Evolutionary conservation across 2,329 filamentous ascomycete species (phyloP).

Genomic region (Fusarium mundagurra): DNA sequence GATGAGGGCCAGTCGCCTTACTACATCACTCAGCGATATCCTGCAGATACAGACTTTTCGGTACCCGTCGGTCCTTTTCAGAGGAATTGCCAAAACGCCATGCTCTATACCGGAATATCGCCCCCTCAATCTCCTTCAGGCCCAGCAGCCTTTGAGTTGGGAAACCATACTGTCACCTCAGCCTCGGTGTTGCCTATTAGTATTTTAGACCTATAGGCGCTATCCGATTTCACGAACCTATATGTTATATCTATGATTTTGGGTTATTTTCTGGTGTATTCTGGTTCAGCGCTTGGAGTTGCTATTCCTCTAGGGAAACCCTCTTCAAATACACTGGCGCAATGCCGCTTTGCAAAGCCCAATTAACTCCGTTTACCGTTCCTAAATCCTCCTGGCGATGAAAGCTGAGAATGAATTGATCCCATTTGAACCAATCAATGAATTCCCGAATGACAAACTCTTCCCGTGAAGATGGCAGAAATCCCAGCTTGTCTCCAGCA

Average conservation of each 20-base stretch:
- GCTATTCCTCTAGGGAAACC: accelerated
- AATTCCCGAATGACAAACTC: not conserved
- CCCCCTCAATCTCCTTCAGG: constrained; percentile 15
- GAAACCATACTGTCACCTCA: not conserved
- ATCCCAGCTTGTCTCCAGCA: not conserved
- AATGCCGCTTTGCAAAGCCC: not conserved
- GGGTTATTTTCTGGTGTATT: accelerated
- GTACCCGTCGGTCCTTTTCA: constrained; percentile 48
- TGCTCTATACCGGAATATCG: constrained; percentile 44
- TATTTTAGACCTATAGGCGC: not conserved
- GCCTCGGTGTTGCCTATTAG: not conserved
- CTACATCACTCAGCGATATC: constrained; percentile 37
- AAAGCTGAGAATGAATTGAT: not conserved
- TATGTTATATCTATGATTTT: not conserved
- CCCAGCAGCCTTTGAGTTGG: not conserved
- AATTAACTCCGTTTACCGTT: accelerated
- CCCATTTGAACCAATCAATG: not conserved
- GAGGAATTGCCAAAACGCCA: constrained; percentile 48
- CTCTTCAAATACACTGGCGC: not conserved
- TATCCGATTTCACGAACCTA: accelerated
- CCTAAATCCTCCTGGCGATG: not conserved
- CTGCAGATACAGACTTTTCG: constrained; percentile 38
- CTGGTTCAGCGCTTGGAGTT: accelerated
- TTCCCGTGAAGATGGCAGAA: not conserved
- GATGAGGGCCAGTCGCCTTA: constrained; percentile 28